Evolutionary conservation across 2,329 filamentous ascomycete species (phyloP), one percentile per base, ranked within the genome.

Genomic region (Ilyonectria destructans): DNA sequence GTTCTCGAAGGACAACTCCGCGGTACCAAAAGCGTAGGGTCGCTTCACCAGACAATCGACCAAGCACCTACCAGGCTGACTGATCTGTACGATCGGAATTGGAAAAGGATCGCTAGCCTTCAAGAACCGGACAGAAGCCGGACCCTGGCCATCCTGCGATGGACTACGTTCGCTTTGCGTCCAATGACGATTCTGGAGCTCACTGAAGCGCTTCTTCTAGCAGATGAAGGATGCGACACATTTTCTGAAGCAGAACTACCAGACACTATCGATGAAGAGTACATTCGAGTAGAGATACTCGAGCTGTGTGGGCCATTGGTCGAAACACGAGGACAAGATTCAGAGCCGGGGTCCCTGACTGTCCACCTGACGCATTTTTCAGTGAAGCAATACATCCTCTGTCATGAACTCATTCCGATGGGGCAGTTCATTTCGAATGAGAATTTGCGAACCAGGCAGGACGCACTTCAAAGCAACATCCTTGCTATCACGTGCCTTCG

Each of bases 61-160:
- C 61, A 77, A 23, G 74, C 76, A 1, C 78, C 80, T 3, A 61
- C 69, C 4, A 76, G 73, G 10, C 73, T 82, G 2, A 62, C 72
- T 3, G 49, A 62, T 6, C 63, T 79, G 0, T 81, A 82, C 49
- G 71, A 80, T 23, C 71, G 75, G 19, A 76, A 77, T 52, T 80
- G 77, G 77, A 60, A 69, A n/a, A 74, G 59, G n/a, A 78, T 81
- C 6, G 26, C 33, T 1, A 12, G 56, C 2, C 67, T 75, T 4
- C 67, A 35, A 13, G 62, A 74, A 1, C 45, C 29, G 0, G 74
- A 77, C 0, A 72, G 68, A 56, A 29, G 45, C 9, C 75, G 80
- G 1, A 78, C 78, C 15, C 67, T 81, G 10, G 63, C 71, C 1
- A 72, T 82, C 8, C 61, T 82, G 13, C 74, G 72, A 26, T 80